A percentile compares a stretch with the other conserved stretches of the same genome.
phyloP scores from a whole-genome alignment of 2,329 filamentous ascomycete genomes.

The Botrytis pseudocinerea region DNA sequence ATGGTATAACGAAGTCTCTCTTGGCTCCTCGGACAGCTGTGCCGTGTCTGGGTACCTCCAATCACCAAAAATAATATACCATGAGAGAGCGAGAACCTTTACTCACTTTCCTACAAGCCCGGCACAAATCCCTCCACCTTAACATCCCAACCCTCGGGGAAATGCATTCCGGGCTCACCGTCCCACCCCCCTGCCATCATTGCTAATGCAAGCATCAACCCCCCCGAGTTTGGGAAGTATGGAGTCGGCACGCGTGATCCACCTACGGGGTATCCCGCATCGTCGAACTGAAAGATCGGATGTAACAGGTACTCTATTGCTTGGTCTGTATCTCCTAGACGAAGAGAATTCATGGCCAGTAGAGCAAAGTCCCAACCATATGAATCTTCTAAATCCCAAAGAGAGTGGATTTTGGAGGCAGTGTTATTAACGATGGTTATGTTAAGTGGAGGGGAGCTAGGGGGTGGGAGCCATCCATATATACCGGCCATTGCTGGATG shows the following conservation, averaged over 20 bases:
- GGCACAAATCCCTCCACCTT: conserved; percentile 51
- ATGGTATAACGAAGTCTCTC: too few species aligned
- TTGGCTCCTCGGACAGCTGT: too few species aligned
- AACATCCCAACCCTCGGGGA: conserved; percentile 52
- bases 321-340: conserved; percentile 46
- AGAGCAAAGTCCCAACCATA: conserved; percentile 51
- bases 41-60: too few species aligned
- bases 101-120: conserved; percentile 59
- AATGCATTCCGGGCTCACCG: conserved; percentile 47
- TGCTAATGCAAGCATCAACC: conserved; percentile 52
- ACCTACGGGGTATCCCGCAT: conserved; percentile 56
- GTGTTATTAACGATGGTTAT: conserved; percentile 43
- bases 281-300: conserved; percentile 54
- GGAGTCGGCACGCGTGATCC: conserved; percentile 56
- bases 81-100: conserved; percentile 37
- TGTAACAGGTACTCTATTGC: conserved; percentile 50
- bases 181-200: conserved; percentile 62
- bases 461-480: conserved; percentile 47
- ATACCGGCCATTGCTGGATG: conserved; percentile 50
- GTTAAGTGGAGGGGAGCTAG: conserved; percentile 42
- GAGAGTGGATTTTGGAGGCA: conserved; percentile 43
- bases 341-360: conserved; percentile 48
- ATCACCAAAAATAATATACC: too few species aligned
- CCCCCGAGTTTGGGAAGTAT: conserved; percentile 55
- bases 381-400: conserved; percentile 47